Evolutionary conservation across 257 asterid genomes (phyloP).

Genomic region (Solanum phureja): DNA sequence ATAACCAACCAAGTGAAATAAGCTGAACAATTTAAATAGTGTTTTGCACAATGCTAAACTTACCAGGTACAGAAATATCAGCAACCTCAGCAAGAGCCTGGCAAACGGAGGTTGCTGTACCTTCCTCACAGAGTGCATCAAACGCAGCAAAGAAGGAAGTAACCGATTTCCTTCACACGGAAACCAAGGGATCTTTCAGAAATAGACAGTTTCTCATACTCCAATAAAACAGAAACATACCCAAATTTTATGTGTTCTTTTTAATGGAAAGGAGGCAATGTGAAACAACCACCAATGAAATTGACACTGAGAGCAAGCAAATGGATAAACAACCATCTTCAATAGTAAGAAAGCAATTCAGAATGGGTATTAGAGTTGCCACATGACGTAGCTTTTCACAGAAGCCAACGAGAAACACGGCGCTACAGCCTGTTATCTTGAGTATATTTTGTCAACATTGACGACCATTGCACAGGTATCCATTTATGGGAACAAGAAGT

Average conservation of each 20-base stretch:
- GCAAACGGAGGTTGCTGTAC: constrained; percentile 88
- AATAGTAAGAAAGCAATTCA: not conserved
- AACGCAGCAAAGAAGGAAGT: constrained; percentile 84
- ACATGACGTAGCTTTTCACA: not conserved
- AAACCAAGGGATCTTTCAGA: not conserved
- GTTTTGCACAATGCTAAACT: not conserved
- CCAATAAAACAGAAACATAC: not conserved
- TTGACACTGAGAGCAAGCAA: not conserved
- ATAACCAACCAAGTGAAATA: not conserved
- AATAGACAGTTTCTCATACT: not conserved
- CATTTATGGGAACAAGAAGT: not conserved
- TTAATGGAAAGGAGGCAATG: not conserved
- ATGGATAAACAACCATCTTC: not conserved
- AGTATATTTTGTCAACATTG: not conserved
- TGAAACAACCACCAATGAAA: not conserved
- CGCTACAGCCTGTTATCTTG: not conserved
- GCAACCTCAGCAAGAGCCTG: constrained; percentile 87
- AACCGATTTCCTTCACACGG: constrained; percentile 65
- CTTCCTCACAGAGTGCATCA: constrained; percentile 97
- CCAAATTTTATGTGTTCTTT: not conserved
- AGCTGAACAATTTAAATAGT: not conserved
- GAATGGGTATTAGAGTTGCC: not conserved
- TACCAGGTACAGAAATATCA: constrained; percentile 86
- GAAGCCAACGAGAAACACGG: not conserved
- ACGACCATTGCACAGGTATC: not conserved